These are phyloP conservation scores for Aspergillus carlsbadensis DNA, from an alignment of 495 filamentous ascomycete species.

Conservation along the genomic window DNA sequence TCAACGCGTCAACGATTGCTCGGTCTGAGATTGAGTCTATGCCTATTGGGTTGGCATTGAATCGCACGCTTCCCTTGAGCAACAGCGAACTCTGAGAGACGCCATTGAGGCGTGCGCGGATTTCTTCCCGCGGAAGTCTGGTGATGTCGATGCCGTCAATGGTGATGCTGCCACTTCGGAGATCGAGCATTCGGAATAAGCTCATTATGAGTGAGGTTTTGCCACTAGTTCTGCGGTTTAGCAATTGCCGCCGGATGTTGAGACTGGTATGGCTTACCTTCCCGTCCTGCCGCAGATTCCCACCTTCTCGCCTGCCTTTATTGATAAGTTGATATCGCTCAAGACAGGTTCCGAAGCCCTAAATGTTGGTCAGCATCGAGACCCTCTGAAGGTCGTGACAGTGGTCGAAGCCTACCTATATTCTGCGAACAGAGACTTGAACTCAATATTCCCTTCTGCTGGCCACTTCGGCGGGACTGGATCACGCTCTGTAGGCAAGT, in stretches of 20 bases:
- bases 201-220: constrained; percentile 50
- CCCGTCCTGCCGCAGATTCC: constrained; percentile 52
- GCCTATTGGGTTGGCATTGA: constrained; percentile 48
- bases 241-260: not conserved
- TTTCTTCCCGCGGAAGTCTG: constrained; percentile 43
- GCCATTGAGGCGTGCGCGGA: constrained; percentile 48
- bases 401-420: constrained; percentile 32
- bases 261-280: constrained; percentile 30
- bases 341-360: constrained; percentile 45
- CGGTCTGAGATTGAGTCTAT: constrained; percentile 19
- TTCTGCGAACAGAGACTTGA: constrained; percentile 42
- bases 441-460: constrained; percentile 47
- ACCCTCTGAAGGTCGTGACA: too few relatives aligned
- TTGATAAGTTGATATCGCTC: constrained; percentile 47
- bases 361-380: not conserved
- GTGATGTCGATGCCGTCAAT: constrained; percentile 51
- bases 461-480: constrained; percentile 49
- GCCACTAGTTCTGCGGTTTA: constrained; percentile 30
- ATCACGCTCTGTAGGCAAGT: constrained; percentile 38
- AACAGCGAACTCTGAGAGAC: constrained; percentile 62
- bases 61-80: constrained; percentile 42
- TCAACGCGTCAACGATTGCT: constrained; percentile 46
- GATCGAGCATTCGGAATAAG: constrained; percentile 55
- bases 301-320: constrained; percentile 57
- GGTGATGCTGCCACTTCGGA: constrained; percentile 39